These are phyloP conservation scores for Aspergillus eucalypticola DNA, from an alignment of 2,329 filamentous ascomycete genomes.

Conservation along the genomic window DNA sequence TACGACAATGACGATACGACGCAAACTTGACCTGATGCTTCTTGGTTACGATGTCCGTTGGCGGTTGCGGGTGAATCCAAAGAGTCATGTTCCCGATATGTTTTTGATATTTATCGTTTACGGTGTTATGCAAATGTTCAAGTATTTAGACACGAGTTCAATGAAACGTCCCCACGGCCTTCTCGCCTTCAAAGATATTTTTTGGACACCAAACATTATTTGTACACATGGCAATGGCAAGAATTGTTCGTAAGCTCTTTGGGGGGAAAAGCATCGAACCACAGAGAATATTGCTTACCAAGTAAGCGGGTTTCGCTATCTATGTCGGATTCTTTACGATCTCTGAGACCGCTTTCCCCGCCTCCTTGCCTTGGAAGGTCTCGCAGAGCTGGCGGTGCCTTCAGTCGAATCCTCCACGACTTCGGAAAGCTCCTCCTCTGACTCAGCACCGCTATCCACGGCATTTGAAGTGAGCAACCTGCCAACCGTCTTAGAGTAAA, in stretches of 20 bases:
- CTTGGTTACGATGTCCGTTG: constrained; percentile 1
- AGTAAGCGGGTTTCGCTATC: not conserved
- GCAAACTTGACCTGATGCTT: constrained; percentile 11
- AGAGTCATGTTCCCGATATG: not conserved
- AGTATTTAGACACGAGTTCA: not conserved
- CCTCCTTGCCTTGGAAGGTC: constrained; percentile 26
- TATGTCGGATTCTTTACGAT: constrained; percentile 19
- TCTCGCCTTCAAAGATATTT: not conserved
- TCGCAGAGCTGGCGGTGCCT: constrained; percentile 28
- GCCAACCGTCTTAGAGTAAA: constrained; percentile 55
- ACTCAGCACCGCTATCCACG: constrained; percentile 4
- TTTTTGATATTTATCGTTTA: not conserved
- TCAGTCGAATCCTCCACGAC: constrained; percentile 22
- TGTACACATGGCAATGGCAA: not conserved
- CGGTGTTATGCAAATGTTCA: not conserved
- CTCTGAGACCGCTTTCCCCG: constrained; percentile 33
- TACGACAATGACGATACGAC: constrained; percentile 24
- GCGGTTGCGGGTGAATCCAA: constrained; percentile 13
- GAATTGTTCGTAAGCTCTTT: not conserved
- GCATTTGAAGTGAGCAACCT: constrained; percentile 25
- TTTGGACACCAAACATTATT: not conserved
- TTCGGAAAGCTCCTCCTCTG: constrained; percentile 25
- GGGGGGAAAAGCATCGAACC: not conserved
- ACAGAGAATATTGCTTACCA: not conserved
- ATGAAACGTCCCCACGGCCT: not conserved